Conservation (phyloP, 1,284 basidiomycete genomes). For the Ganoderma resinaceum region DNA sequence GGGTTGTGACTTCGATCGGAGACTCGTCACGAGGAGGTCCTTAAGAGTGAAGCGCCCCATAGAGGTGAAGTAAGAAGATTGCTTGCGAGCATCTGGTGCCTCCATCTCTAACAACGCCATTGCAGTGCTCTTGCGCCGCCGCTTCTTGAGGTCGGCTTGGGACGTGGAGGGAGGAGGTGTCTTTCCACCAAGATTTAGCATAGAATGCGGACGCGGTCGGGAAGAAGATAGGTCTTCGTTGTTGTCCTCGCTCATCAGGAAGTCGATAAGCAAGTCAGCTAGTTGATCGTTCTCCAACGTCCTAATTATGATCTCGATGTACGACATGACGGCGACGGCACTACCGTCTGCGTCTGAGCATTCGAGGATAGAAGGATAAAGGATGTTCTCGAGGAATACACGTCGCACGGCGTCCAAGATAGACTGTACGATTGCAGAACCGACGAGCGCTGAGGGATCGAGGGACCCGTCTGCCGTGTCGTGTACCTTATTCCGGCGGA, state of each 20-base stretch:
- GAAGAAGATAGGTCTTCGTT: conserved; percentile 58
- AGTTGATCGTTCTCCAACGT: conserved; percentile 78
- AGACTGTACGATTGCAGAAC: conserved; percentile 80
- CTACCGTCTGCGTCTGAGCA: conserved; percentile 94
- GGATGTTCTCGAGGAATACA: conserved; percentile 92
- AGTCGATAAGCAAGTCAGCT: conserved; percentile 75
- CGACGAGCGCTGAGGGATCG: conserved; percentile 70
- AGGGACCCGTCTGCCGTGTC: conserved; percentile 46
- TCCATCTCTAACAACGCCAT: conserved; percentile 87
- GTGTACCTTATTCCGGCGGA: conserved; percentile 64
- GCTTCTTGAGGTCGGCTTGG: conserved; percentile 45
- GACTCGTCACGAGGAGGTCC: conserved; percentile 83
- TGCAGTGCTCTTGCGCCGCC: conserved; percentile 80
- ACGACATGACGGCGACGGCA: conserved; percentile 96
- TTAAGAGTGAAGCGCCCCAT: conserved; percentile 90
- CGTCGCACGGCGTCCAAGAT: conserved; percentile 84
- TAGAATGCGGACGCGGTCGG: conserved; percentile 53
- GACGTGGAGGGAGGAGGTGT: conserved; percentile 45
- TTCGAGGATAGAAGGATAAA: conserved; percentile 94
- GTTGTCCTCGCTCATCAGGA: conserved; percentile 85
- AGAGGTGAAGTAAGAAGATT: conserved; percentile 84
- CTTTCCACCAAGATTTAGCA: conserved; percentile 52
- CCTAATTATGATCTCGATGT: conserved; percentile 88
- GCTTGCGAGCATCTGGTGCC: conserved; percentile 69
- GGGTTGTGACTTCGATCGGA: conserved; percentile 69